Conservation (phyloP, 2,329 filamentous ascomycete genomes). For the Eurotiales sp. region DNA sequence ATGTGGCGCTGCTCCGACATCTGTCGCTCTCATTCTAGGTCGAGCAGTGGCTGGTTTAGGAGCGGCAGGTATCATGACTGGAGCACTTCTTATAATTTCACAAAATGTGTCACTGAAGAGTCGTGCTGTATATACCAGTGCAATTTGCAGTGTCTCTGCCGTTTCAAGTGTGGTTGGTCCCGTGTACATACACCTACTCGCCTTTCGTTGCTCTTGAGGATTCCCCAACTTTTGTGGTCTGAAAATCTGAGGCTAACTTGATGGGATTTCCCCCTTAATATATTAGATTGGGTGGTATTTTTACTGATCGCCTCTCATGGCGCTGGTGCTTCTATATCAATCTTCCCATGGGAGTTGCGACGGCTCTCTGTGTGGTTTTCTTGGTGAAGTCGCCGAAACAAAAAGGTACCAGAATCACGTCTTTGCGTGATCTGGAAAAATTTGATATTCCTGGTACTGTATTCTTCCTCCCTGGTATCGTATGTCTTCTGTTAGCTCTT, state of each 20-base stretch:
- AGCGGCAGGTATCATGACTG: not conserved
- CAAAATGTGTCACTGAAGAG: not conserved
- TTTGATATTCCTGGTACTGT: slow-evolving; percentile 43
- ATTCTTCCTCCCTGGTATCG: slow-evolving; percentile 36
- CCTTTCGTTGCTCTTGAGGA: no score
- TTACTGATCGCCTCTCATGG: slow-evolving; percentile 28
- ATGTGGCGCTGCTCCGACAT: not conserved
- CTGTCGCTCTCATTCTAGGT: not conserved
- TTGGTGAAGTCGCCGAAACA: not conserved
- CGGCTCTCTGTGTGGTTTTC: slow-evolving; percentile 5
- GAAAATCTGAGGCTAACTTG: no score
- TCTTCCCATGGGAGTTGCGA: not conserved
- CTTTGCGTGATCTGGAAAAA: slow-evolving; percentile 16
- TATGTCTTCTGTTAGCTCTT: slow-evolving; percentile 43
- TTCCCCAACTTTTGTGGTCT: no score
- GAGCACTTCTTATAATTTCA: not conserved
- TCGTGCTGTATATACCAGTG: not conserved
- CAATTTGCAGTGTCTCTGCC: not conserved
- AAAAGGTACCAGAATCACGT: not conserved
- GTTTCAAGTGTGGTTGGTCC: not conserved
- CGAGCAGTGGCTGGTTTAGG: not conserved
- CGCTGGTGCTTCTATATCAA: slow-evolving; percentile 35
- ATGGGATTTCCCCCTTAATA: no score
- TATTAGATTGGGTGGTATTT: slow-evolving; percentile 29
- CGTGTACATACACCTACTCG: not conserved